Evolutionary conservation across 2,329 filamentous ascomycete genomes (phyloP), one percentile per base, ranked within the genome.

Genomic region (Zymoseptoria crescenta): DNA sequence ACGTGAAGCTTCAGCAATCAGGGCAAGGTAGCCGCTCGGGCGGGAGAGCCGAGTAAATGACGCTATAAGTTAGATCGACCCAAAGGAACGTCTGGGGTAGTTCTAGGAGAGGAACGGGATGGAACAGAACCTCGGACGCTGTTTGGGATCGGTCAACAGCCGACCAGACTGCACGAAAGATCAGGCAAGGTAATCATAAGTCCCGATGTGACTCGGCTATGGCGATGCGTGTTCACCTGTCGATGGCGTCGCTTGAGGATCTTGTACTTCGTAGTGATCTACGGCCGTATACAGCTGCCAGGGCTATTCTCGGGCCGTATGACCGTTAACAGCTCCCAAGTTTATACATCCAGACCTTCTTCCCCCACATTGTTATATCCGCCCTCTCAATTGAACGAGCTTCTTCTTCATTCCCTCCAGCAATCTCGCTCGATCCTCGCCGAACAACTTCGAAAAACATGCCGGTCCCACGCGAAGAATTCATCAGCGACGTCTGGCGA

Each of bases 401-500:
- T 30, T 8, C 29, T 30, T 8, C 29, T 30, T 8, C 29, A 4
- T 8, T 6, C 29, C 10, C 8, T 16, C n/a, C 48, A 19, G n/a
- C 21, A 48, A 13, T 13, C 41, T 27, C 7, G 4, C 49, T 50
- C 19, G 19, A 20, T 21, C 49, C n/a, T 50, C 49, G 9, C 49
- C 8, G 4, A 21, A 50, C 24, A 20, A 21, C 8, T n/a, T 54
- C 35, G 27, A 9, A n/a, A 56, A 59, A 16, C 10, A 65, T 65
- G 64, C 76, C 87, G 30, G 74, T 91, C 55, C 82, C 87, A 7
- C 86, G 85, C 67, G 86, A 85, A 56, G 81, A 89, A 62, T 96
- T 91, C 70, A 73, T 96, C 65, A 95, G 89, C 74, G 81, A 85
- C 60, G 84, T 91, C 67, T 96, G 92, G 91, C 86, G 82, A 67